Conservation (phyloP, 2,329 filamentous ascomycete genomes). For the Aplosporella prunicola region DNA sequence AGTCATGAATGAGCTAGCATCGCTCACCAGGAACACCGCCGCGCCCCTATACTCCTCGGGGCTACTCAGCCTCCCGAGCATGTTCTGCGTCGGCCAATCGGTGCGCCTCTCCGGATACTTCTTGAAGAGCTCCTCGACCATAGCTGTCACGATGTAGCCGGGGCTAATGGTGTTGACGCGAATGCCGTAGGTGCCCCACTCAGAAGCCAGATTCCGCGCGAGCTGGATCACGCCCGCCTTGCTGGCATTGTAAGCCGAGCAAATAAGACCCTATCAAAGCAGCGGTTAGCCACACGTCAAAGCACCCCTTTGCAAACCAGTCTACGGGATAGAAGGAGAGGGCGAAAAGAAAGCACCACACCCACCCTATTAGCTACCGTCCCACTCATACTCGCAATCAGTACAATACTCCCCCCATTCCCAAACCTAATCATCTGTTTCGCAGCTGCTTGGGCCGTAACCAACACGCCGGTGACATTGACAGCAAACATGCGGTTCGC, state of each 20-base stretch:
- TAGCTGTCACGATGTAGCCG: slow-evolving; percentile 70
- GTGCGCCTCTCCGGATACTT: slow-evolving; percentile 55
- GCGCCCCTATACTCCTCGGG: slow-evolving; percentile 30
- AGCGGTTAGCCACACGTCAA: not conserved
- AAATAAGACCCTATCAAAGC: slow-evolving; percentile 47
- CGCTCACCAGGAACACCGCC: slow-evolving; percentile 30
- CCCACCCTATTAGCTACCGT: slow-evolving; percentile 54
- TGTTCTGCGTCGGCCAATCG: slow-evolving; percentile 79
- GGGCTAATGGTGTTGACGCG: slow-evolving; percentile 74
- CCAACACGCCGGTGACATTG: slow-evolving; percentile 53
- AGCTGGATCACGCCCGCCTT: slow-evolving; percentile 68
- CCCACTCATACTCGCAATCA: slow-evolving; percentile 56
- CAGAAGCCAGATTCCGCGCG: slow-evolving; percentile 57
- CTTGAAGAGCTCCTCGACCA: slow-evolving; percentile 73
- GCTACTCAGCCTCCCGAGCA: slow-evolving; percentile 48
- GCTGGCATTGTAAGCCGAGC: slow-evolving; percentile 63
- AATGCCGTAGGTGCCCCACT: slow-evolving; percentile 65
- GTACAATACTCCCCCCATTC: slow-evolving; percentile 50
- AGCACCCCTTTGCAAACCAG: not conserved
- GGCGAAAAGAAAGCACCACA: slow-evolving; percentile 9
- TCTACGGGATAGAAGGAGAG: not conserved
- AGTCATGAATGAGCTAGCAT: slow-evolving; percentile 33
- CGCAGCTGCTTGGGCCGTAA: slow-evolving; percentile 54
- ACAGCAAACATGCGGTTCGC: slow-evolving; percentile 54
- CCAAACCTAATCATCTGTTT: slow-evolving; percentile 54